Evolutionary conservation across 257 asterid species (phyloP), one percentile per base, ranked within the genome.

Genomic region (Lithospermum erythrorhizon): DNA sequence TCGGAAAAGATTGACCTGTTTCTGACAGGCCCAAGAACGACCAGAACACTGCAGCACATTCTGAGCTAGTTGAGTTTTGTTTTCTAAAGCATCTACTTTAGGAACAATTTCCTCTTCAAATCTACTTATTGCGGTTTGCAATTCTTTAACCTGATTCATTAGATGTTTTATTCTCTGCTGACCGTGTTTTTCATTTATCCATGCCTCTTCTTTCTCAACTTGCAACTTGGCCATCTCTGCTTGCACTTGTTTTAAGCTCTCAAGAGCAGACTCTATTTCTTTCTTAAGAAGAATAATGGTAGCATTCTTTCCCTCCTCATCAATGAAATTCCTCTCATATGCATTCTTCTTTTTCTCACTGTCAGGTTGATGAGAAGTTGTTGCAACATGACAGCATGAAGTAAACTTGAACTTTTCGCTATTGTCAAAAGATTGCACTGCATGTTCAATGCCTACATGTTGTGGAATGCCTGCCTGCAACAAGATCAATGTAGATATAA

Each of bases 211-310:
- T 76, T 84, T 88, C 82, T 82, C 96, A 45, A 27, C 51, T 14
- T 51, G 70, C 76, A 88, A 61, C 65, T 55, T 73, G 62, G 72
- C 81, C 83, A 91, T 84, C 82, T 88, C 88, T 37, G 75, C 70
- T 74, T 84, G 79, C 80, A 91, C 79, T 57, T 69, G 84, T 75
- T 88, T 73, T 68, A 88, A 78, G 75, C 83, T 82, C 68, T 72
- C 72, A 53, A 85, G 83, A 61, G 95, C 88, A 69, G 72, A 75
- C 76, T 82, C 89, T 41, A 85, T 72, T 81, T 87, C 97, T 68
- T 76, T 81, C 78, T 78, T 82, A 68, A 87, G 76, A 68, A 78
- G 88, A 74, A 68, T 32, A 69, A 82, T 76, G 53, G 87, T 75
- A 59, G 77, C 68, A 51, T 90, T 84, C 73, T 80, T 75, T 57